Conservation (phyloP, 352 stramenopile genomes). For the Globisporangium okanoganense region DNA sequence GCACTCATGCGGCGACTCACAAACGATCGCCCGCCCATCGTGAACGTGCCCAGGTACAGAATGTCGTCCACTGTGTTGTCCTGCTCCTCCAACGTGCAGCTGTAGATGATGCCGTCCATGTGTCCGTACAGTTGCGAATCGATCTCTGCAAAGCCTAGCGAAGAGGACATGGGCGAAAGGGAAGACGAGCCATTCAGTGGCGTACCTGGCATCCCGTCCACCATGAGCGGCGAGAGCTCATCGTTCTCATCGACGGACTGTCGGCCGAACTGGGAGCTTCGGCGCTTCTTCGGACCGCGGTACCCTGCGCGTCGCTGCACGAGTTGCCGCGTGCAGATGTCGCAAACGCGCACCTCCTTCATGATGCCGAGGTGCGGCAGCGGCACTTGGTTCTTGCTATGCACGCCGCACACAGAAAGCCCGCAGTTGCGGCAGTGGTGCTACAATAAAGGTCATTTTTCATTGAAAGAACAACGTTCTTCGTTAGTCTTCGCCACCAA, state of each 20-base stretch:
- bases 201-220: constrained; percentile 16
- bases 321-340: constrained; percentile 64
- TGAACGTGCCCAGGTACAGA: constrained; percentile 74
- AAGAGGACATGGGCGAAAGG: constrained; percentile 2
- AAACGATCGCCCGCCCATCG: constrained; percentile 66
- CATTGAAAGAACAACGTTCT: not conserved
- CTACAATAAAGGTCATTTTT: too few species aligned
- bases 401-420: constrained; percentile 59
- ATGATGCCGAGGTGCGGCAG: constrained; percentile 71
- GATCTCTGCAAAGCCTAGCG: not conserved
- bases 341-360: constrained; percentile 69
- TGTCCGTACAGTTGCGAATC: constrained; percentile 23
- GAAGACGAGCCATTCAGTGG: constrained; percentile 6
- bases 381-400: constrained; percentile 78
- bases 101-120: constrained; percentile 70
- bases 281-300: constrained; percentile 36
- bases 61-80: constrained; percentile 78
- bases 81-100: constrained; percentile 67
- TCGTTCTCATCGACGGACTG: constrained; percentile 23
- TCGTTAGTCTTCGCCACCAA: not conserved
- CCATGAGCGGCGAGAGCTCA: constrained; percentile 22
- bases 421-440: constrained; percentile 68
- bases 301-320: constrained; percentile 68
- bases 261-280: constrained; percentile 18
- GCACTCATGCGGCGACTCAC: constrained; percentile 66